Base-by-base conservation (phyloP, 129 eudicot species). In the Pulicaria dysenterica region DNA sequence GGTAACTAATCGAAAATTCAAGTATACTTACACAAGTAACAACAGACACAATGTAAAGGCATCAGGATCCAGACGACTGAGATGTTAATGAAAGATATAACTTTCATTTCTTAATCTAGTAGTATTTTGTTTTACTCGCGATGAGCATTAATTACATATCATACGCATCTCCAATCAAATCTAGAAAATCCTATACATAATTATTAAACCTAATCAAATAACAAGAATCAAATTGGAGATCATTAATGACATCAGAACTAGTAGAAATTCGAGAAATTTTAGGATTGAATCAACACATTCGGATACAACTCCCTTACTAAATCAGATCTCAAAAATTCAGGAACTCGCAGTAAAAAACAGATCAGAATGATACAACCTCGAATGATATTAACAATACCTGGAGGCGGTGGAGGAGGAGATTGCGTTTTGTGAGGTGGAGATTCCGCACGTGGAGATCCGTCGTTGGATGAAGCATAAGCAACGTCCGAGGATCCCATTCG, bases 351-450 rank as follows among this genome's bases (percentile, higher is more conserved):
- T 38, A 40, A 43, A 72, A 73, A 68, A 40, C 77, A 71, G 88
- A 81, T 81, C 81, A 77, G 59, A 80, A 53, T 66, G 43, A 15
- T 48, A 58, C 47, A 50, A 79, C 58, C 71, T 72, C 74, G 76
- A 71, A 68, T 50, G 38, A 36, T 14, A 49, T 49, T 7, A 49
- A 34, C 50, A 17, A 41, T 24, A 77, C 67, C 79, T 67, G 36
- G 61, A 56, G 64, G 63, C 72, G 84, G 70, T 72, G 81, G 50
- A 58, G 74, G 79, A 24, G 31, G 31, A 24, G 31, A 24, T 60
- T 75, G 82, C 12, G 89, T 74, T 56, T 81, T 75, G 58, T 59
- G 80, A 8, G 92, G 83, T 69, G 92, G 70, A 44, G 88, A 75
- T 14, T 72, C 84, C 67, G 77, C 69, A 69, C 66, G 80, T 39